A percentile compares a stretch with the other conserved stretches of the same genome.
These are phyloP conservation scores for Lagenidium giganteum DNA, from an alignment of 352 stramenopile species.

Conservation along the genomic window DNA sequence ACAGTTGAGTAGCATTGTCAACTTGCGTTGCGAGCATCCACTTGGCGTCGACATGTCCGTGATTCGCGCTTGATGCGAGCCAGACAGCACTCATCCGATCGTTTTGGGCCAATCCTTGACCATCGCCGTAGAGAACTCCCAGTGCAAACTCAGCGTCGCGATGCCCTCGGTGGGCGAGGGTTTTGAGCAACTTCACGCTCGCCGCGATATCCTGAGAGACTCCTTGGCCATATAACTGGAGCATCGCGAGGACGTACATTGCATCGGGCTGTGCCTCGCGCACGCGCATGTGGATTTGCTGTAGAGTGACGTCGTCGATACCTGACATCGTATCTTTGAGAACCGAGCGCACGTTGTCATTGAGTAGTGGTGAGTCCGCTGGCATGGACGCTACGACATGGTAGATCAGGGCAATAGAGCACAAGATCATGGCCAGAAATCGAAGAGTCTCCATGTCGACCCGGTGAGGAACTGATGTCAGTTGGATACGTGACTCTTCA, in stretches of 20 bases:
- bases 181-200: conserved; percentile 12
- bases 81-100: conserved; percentile 8
- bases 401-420: too few species aligned
- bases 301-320: conserved; percentile 6
- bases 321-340: not conserved
- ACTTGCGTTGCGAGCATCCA: conserved; percentile 17
- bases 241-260: conserved; percentile 21
- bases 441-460: too few species aligned
- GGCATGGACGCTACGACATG: too few species aligned
- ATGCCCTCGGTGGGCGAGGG: conserved; percentile 8
- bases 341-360: conserved; percentile 7
- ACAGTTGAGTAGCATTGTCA: too few species aligned
- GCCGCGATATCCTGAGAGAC: conserved; percentile 13
- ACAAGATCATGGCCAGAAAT: too few species aligned
- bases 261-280: conserved; percentile 16
- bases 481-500: too few species aligned
- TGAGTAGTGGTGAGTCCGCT: conserved; percentile 8
- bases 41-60: conserved; percentile 15
- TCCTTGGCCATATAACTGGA: conserved; percentile 21
- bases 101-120: conserved; percentile 2
- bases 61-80: conserved; percentile 12
- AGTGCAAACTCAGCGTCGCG: conserved; percentile 21
- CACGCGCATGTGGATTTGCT: conserved; percentile 10
- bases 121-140: conserved; percentile 12
- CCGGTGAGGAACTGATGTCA: too few species aligned